A percentile compares a stretch with the other conserved stretches of the same genome.
Evolutionary conservation across 148 eudicot genomes (phyloP).

Genomic region (Rheum nobile): DNA sequence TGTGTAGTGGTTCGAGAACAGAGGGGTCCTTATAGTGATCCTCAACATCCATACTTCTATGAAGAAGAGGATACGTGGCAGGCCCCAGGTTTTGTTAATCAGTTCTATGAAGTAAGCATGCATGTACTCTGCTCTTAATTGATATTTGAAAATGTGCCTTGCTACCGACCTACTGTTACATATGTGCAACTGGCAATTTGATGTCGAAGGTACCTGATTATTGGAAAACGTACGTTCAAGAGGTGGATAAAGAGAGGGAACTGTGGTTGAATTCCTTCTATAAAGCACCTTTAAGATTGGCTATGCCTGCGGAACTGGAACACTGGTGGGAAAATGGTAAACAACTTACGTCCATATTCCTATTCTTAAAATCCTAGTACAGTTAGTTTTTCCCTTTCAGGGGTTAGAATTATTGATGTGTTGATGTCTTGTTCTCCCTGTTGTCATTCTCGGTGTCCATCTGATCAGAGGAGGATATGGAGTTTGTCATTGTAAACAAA

Average conservation of each 20-base stretch:
- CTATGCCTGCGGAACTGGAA: conserved; percentile 93
- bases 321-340: conserved; percentile 78
- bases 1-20: conserved; percentile 82
- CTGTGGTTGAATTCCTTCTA: conserved; percentile 93
- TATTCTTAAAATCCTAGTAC: not conserved
- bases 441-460: not conserved
- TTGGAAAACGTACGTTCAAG: conserved; percentile 78
- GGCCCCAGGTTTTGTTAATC: conserved; percentile 96
- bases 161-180: not conserved
- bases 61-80: conserved; percentile 96
- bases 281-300: conserved; percentile 72
- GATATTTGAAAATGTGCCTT: not conserved
- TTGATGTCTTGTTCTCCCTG: not conserved
- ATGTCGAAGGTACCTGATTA: conserved; percentile 79
- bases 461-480: conserved; percentile 45
- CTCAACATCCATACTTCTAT: conserved; percentile 91
- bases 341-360: not conserved
- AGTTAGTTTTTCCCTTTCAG: not conserved
- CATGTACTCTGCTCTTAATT: not conserved
- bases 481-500: conserved; percentile 67
- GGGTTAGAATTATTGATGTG: not conserved
- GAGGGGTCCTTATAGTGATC: conserved; percentile 86
- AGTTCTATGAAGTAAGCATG: conserved; percentile 65
- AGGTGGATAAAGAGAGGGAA: conserved; percentile 86
- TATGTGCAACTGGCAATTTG: not conserved